Evolutionary conservation across 495 filamentous ascomycete genomes (phyloP), one percentile per base, ranked within the genome.

Genomic region (Alectoria sarmentosa): DNA sequence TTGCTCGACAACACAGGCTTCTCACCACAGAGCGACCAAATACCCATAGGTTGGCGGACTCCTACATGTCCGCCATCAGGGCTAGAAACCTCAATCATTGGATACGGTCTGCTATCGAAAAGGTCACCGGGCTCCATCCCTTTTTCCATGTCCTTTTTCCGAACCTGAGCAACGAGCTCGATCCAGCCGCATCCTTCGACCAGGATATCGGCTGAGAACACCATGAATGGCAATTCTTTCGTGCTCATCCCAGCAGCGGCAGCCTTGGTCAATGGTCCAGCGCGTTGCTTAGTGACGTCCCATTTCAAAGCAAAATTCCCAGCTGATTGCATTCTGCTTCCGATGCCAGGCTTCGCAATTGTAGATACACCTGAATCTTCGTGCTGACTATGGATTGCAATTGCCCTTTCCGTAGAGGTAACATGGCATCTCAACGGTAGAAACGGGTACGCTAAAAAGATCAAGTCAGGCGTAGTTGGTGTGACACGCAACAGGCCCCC

Each of bases 141-240:
- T 28, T 28, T 70, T 44, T 63, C 39, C 5, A 69, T 59, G 36
- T 72, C 66, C 65, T 76, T 83, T 32, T 80, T 82, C 30, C 92
- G 84, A 11, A 94, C 82, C 74, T 98, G 92, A 19, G 87, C 85
- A 9, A 84, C 87, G 26, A 99, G 73, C 73, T 99, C 94, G 11
- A 99, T 81, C 93, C 95, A 99, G 4, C 94, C 94, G 48, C 86
- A 86, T 26, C 93, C 90, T 69, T 96, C 91, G 42, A 99, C 86
- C 11, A 99, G 76, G 44, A 99, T 84, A 72, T 99, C 94, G 0
- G 88, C 81, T 9, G 86, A 81, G 61, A 92, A 78, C 5, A 97
- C 84, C 14, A 79, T 81, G 72, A 93, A 99, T 4, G 92, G 92
- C 44, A 98, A 76, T 30, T 67, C 66, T 1, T 86, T 75, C 1